Percentiles rank a stretch among this genome's conserved stretches.
Evolutionary conservation across 2,329 filamentous ascomycete species (phyloP).

Genomic region (Thermoascus crustaceus): DNA sequence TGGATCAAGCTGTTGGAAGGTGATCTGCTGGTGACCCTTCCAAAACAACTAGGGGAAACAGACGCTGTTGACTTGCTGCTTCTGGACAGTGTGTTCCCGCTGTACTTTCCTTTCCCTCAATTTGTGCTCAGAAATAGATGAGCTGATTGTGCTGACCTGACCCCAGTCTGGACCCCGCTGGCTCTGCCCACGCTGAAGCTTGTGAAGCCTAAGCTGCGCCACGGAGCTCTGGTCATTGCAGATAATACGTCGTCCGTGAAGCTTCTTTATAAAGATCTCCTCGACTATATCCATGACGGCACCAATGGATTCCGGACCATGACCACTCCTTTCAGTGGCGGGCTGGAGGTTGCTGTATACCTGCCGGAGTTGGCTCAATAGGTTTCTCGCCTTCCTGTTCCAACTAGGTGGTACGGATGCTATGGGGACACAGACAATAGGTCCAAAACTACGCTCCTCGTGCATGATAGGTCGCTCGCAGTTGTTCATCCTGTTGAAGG

Average conservation of each 20-base stretch:
- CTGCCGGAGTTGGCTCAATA: too few relatives aligned
- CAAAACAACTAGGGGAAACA: too few relatives aligned
- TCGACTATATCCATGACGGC: conserved; percentile 39
- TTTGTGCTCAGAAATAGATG: not conserved
- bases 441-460: too few relatives aligned
- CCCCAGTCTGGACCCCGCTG: conserved; percentile 51
- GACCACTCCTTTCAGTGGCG: conserved; percentile 42
- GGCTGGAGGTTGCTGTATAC: conserved; percentile 41
- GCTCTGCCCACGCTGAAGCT: conserved; percentile 46
- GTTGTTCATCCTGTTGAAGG: too few relatives aligned
- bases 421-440: too few relatives aligned
- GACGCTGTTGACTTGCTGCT: conserved; percentile 33
- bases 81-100: conserved; percentile 21
- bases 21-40: conserved; percentile 33
- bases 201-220: conserved; percentile 38
- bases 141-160: not conserved
- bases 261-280: conserved; percentile 40
- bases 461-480: too few relatives aligned
- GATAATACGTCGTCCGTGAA: conserved; percentile 42
- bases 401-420: too few relatives aligned
- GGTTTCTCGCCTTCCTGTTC: too few relatives aligned
- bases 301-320: conserved; percentile 43
- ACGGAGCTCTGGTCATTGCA: conserved; percentile 42
- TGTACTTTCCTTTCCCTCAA: not conserved
- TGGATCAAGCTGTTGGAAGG: conserved; percentile 34